These are phyloP conservation scores for Ocimum tenuiflorum DNA, from an alignment of 257 asterid genomes.

Conservation along the genomic window DNA sequence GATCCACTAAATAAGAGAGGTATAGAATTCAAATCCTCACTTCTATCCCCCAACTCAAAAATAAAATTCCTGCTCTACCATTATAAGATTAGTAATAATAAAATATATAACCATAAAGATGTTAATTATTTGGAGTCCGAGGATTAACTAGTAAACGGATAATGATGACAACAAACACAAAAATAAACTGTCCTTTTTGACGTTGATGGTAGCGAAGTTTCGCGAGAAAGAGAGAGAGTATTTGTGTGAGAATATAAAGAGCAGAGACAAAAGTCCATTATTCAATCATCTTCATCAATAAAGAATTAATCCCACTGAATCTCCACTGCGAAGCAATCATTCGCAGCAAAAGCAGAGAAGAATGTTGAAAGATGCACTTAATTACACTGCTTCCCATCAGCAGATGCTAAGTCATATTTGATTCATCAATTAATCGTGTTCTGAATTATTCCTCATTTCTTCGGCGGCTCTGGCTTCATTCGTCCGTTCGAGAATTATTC, in stretches of 20 bases:
- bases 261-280: not conserved
- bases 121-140: no score
- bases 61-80: no score
- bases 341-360: not conserved
- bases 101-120: no score
- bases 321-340: not conserved
- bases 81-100: no score
- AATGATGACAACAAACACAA: not conserved
- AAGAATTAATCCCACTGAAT: not conserved
- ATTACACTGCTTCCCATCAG: not conserved
- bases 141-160: no score
- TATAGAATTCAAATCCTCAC: no score
- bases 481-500: no score
- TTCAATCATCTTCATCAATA: not conserved
- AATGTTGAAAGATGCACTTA: not conserved
- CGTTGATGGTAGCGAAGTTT: not conserved
- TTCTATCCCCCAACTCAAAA: no score
- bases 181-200: not conserved
- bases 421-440: not conserved
- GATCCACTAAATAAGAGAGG: no score
- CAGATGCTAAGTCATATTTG: not conserved
- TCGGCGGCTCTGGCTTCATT: not conserved
- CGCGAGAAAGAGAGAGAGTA: not conserved
- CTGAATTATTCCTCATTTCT: not conserved
- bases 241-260: no score